Percentiles rank a stretch among this genome's conserved stretches.
These are phyloP conservation scores for Daldinia loculata DNA, from an alignment of 495 filamentous ascomycete species.

Conservation along the genomic window DNA sequence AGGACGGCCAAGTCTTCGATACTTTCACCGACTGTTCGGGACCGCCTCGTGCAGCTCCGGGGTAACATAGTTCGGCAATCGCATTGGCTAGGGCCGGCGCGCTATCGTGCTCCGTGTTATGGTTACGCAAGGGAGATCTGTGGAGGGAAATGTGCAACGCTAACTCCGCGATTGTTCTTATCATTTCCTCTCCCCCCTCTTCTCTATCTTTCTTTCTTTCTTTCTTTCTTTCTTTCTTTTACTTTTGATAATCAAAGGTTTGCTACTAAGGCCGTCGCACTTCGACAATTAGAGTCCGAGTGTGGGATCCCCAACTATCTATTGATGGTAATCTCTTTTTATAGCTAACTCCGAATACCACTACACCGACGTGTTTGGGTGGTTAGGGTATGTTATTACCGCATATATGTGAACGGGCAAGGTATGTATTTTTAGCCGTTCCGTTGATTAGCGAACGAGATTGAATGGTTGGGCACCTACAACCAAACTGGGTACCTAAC, in stretches of 20 bases:
- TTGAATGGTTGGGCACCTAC: neutral
- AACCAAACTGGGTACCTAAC: neutral
- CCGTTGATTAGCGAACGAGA: neutral
- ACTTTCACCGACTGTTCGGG: constrained; percentile 38
- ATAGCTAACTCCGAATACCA: neutral
- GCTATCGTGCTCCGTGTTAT: constrained; percentile 4
- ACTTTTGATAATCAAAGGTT: neutral
- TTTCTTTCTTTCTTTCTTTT: neutral
- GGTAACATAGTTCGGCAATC: constrained; percentile 23
- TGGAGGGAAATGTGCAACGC: constrained; percentile 8
- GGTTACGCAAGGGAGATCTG: constrained; percentile 24
- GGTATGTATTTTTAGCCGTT: constrained; percentile 1
- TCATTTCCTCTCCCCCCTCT: neutral
- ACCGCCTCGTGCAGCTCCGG: constrained; percentile 35
- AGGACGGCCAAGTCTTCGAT: constrained; percentile 13
- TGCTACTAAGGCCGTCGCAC: neutral
- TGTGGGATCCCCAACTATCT: neutral
- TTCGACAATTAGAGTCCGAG: neutral
- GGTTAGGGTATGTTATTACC: neutral
- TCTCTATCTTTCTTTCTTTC: neutral
- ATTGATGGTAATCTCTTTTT: neutral
- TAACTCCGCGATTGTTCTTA: constrained; percentile 6
- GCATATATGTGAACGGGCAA: neutral
- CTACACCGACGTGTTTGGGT: neutral
- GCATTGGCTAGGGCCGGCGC: constrained; percentile 10